Base-by-base conservation (phyloP, 495 filamentous ascomycete species). In the Aspergillus avenaceus region DNA sequence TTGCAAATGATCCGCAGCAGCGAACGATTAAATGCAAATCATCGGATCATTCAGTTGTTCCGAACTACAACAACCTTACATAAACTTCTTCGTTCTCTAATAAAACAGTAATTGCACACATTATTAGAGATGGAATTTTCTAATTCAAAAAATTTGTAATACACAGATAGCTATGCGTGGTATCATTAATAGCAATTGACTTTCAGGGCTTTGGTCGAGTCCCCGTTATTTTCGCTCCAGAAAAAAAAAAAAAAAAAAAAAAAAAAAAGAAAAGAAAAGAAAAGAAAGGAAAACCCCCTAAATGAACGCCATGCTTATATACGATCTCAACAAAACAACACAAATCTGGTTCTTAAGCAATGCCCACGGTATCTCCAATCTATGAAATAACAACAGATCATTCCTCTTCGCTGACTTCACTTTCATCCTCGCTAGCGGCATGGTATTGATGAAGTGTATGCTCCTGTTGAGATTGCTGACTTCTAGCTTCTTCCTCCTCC, bases 401-500 rank as follows among this genome's bases (percentile, higher is more conserved):
- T 53, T 77, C 73, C 51, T 77, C 73, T 50, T 77, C 73, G 29
- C 73, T 77, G 21, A 77, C 68, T 51, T 77, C 73, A 38, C 73
- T 77, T 53, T 77, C 73, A 50, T 77, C 73, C 19, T 75, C 72
- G 51, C 72, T 75, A 16, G 60, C 52, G 23, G 69, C 58, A 48
- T 55, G 49, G 32, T 70, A 75, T 24, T 65, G 63, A 21, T 62
- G 55, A n/a, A 59, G 56, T 2, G 56, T 29, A 3, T 43, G 29
- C 4, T 45, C 50, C n/a, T 55, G 50, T 37, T 72, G 65, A 21
- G 67, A 66, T 16, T 66, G 63, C 19, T 67, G 66, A 16, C 51
- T 67, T 14, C 61, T 59, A 7, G 70, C 66, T 44, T 71, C 63
- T 44, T 73, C 61, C 58, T 61, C 65, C 49, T 71, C 68, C 5